These are phyloP conservation scores for Metschnikowia bowlesiae DNA, from an alignment of 805 yeast species.

Conservation along the genomic window DNA sequence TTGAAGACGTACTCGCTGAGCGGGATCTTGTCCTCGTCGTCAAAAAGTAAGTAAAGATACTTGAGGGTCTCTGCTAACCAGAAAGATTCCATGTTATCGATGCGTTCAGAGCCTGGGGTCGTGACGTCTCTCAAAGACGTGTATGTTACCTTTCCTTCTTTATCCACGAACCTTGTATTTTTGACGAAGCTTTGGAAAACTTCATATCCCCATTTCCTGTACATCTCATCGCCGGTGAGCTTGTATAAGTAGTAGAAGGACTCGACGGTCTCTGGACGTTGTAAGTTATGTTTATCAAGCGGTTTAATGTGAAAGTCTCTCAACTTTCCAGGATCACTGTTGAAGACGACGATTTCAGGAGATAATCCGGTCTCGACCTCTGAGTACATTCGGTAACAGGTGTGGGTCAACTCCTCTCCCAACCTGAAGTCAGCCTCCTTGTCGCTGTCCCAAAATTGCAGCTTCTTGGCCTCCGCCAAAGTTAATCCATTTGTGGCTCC, in stretches of 20 bases:
- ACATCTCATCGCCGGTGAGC: slow-evolving; percentile 73
- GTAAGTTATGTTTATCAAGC: slow-evolving; percentile 75
- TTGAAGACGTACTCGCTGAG: slow-evolving; percentile 71
- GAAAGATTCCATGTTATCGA: slow-evolving; percentile 84
- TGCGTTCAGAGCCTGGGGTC: slow-evolving; percentile 42
- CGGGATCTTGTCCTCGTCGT: slow-evolving; percentile 59
- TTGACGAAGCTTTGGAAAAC: slow-evolving; percentile 68
- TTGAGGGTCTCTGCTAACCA: slow-evolving; percentile 94
- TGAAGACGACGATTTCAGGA: slow-evolving; percentile 87
- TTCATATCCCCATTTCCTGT: slow-evolving; percentile 86
- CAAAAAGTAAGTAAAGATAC: slow-evolving; percentile 50
- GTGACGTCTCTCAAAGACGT: slow-evolving; percentile 68
- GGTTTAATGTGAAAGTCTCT: slow-evolving; percentile 67
- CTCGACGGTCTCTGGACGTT: slow-evolving; percentile 93
- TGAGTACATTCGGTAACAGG: slow-evolving; percentile 83
- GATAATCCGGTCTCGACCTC: slow-evolving; percentile 71
- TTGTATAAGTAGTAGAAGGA: slow-evolving; percentile 76
- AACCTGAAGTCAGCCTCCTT: slow-evolving; percentile 61
- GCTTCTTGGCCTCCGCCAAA: slow-evolving; percentile 49
- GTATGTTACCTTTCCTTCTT: slow-evolving; percentile 46
- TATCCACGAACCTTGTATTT: slow-evolving; percentile 46
- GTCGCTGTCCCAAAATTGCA: slow-evolving; percentile 52
- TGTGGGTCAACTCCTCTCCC: slow-evolving; percentile 69
- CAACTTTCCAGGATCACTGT: slow-evolving; percentile 41
- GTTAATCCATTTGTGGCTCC: slow-evolving; percentile 82